Percentiles rank a stretch among this genome's conserved stretches.
Evolutionary conservation across 257 asterid species (phyloP).

Genomic region (Plectranthus barbatus): DNA sequence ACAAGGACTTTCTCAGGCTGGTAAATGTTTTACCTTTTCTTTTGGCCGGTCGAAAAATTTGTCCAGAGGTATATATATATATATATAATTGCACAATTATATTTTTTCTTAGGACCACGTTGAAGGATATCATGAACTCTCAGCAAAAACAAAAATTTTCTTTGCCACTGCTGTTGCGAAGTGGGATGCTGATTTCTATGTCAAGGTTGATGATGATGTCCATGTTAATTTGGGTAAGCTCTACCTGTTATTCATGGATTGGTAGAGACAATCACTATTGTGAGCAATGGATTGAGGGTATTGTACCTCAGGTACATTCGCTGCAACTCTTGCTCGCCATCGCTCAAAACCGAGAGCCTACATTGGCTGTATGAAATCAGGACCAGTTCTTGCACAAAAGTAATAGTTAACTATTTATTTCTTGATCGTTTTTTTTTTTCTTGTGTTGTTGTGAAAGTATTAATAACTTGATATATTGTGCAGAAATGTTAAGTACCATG

Average conservation of each 20-base stretch:
- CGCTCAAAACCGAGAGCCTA: constrained; percentile 75
- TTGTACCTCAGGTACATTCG: constrained; percentile 48
- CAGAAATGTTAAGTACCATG: constrained; percentile 79
- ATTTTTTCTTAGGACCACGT: constrained; percentile 51
- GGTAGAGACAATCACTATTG: neutral
- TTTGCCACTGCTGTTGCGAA: constrained; percentile 65
- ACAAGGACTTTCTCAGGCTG: constrained; percentile 77
- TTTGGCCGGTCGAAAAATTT: neutral
- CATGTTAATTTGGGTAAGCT: constrained; percentile 67
- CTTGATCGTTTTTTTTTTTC: neutral
- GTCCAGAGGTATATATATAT: neutral
- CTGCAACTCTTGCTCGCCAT: constrained; percentile 74
- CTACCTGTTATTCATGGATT: neutral
- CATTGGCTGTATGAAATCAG: constrained; percentile 87
- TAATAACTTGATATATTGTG: neutral
- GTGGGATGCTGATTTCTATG: constrained; percentile 86
- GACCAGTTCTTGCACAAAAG: constrained; percentile 80
- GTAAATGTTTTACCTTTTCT: constrained; percentile 17
- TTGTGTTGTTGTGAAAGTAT: neutral
- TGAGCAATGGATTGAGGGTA: neutral
- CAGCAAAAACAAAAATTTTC: constrained; percentile 76
- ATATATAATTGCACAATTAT: neutral
- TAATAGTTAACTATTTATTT: constrained; percentile 16
- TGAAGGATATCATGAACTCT: constrained; percentile 79
- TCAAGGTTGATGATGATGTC: constrained; percentile 79